These are phyloP conservation scores for Cornus florida DNA, from an alignment of 148 eudicot species.

Conservation along the genomic window DNA sequence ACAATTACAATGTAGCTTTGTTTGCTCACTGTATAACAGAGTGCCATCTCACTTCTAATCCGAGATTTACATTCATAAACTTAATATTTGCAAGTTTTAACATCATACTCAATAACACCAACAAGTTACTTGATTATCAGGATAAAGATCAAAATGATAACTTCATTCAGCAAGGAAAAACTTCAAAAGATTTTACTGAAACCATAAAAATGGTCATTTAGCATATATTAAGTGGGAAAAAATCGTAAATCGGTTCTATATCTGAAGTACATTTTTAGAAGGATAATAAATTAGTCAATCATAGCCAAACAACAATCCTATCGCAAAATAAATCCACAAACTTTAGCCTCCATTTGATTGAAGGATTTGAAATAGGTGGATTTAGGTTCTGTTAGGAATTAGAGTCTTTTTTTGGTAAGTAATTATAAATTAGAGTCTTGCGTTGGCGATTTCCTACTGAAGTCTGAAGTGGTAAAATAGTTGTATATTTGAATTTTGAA, in stretches of 20 bases:
- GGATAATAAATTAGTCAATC: neutral
- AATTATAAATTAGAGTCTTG: no score
- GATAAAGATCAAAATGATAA: neutral
- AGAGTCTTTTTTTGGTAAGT: no score
- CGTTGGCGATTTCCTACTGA: no score
- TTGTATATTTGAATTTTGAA: no score
- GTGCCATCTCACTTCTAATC: no score
- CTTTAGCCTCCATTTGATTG: no score
- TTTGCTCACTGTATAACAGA: neutral
- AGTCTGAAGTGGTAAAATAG: no score
- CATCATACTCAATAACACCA: neutral
- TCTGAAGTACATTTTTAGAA: neutral
- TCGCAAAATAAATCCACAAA: neutral
- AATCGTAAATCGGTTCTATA: neutral
- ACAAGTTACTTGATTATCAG: neutral
- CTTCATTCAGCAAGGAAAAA: neutral
- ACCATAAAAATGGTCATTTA: neutral
- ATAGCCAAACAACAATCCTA: neutral
- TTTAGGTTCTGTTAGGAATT: no score
- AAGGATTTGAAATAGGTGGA: no score
- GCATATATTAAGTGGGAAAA: no score
- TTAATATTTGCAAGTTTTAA: neutral
- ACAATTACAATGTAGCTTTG: neutral
- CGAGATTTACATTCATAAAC: neutral
- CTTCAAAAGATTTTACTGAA: neutral